Conservation (phyloP, 2,329 filamentous ascomycete genomes). For the Colletotrichum lupini region DNA sequence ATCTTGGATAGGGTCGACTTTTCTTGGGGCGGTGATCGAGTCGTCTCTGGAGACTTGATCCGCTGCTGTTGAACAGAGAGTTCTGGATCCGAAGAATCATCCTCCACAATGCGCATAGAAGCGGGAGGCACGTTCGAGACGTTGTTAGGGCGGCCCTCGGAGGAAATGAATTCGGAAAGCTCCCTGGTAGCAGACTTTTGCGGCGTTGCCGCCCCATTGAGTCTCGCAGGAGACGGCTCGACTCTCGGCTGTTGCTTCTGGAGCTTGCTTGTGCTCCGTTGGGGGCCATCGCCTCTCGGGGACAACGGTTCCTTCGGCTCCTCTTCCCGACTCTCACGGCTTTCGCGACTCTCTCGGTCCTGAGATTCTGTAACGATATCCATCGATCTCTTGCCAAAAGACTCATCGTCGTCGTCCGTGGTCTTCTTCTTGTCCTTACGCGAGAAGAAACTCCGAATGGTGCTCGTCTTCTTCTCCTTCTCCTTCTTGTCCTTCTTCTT, state of each 20-base stretch:
- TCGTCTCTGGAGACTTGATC: conserved; percentile 44
- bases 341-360: conserved; percentile 50
- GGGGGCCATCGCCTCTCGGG: conserved; percentile 46
- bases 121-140: conserved; percentile 67
- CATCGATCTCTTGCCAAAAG: conserved; percentile 70
- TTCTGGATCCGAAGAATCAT: conserved; percentile 49
- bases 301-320: conserved; percentile 56
- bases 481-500: conserved; percentile 80
- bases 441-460: conserved; percentile 70
- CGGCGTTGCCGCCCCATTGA: conserved; percentile 43
- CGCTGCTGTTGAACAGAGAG: conserved; percentile 35
- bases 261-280: conserved; percentile 73
- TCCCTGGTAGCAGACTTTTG: conserved; percentile 52
- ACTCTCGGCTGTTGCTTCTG: conserved; percentile 72
- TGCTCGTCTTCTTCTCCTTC: conserved; percentile 72
- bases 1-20: conserved; percentile 56
- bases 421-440: conserved; percentile 70
- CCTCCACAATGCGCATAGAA: conserved; percentile 67
- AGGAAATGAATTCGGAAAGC: conserved; percentile 53
- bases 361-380: conserved; percentile 60
- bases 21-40: conserved; percentile 53
- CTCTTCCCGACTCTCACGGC: conserved; percentile 41
- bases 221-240: conserved; percentile 60
- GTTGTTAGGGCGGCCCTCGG: conserved; percentile 59
- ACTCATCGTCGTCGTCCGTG: conserved; percentile 69